Evolutionary conservation across 2,329 filamentous ascomycete species (phyloP).

Genomic region (Sclerotiophoma versabilis): DNA sequence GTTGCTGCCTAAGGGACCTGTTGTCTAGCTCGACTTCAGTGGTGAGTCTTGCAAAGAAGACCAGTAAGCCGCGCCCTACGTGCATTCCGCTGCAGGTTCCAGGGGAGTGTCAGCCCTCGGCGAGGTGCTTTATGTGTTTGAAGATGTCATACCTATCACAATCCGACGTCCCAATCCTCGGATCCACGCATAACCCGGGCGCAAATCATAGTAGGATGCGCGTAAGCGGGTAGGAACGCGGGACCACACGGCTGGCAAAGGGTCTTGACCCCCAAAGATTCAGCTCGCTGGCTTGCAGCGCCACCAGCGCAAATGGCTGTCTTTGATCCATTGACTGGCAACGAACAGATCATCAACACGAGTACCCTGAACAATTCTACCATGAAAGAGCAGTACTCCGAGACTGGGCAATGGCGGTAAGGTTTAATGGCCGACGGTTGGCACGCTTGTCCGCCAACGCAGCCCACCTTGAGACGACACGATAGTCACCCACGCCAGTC

Average conservation of each 20-base stretch:
- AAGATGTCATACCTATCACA: constrained; percentile 39
- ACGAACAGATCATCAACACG: constrained; percentile 9
- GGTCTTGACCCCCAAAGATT: constrained; percentile 14
- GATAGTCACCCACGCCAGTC: constrained; percentile 18
- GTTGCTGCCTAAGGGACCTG: constrained; percentile 1
- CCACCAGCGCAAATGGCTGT: constrained; percentile 28
- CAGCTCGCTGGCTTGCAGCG: constrained; percentile 29
- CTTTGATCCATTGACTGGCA: constrained; percentile 12
- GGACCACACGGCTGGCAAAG: constrained; percentile 22
- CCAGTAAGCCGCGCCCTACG: constrained; percentile 12
- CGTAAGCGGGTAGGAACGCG: constrained; percentile 23
- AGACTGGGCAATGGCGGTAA: constrained; percentile 32
- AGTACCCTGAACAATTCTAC: constrained; percentile 15
- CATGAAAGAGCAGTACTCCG: constrained; percentile 23
- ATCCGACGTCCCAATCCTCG: constrained; percentile 37
- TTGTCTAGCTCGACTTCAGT: neutral
- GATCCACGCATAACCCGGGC: constrained; percentile 36
- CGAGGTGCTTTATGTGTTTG: constrained; percentile 32
- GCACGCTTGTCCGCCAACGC: constrained; percentile 30
- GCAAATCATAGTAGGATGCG: constrained; percentile 41
- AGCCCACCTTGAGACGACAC: constrained; percentile 21
- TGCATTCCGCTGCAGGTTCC: constrained; percentile 13
- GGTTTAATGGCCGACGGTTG: constrained; percentile 25
- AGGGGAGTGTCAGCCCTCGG: constrained; percentile 27
- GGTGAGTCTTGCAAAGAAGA: constrained; percentile 3